Conservation (phyloP, 1,284 basidiomycete genomes). For the Caloboletus firmus region DNA sequence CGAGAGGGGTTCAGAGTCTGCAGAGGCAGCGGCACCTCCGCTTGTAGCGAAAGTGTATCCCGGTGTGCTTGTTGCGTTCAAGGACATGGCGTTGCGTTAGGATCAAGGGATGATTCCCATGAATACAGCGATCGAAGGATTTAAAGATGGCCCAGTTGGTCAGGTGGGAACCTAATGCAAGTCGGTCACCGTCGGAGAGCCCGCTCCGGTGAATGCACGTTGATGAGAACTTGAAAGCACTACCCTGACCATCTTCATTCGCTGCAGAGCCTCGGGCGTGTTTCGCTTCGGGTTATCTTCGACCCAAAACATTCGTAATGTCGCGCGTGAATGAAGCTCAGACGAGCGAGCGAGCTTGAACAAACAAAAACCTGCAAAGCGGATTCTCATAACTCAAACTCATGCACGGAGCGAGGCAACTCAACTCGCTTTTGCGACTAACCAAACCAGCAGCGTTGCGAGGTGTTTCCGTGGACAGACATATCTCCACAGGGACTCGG, state of each 20-base stretch:
- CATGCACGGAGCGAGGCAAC: conserved; percentile 14
- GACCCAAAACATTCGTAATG: too few relatives aligned
- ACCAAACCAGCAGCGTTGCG: background rate
- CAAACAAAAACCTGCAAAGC: conserved; percentile 11
- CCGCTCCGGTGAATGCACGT: conserved; percentile 2
- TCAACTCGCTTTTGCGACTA: conserved; percentile 4
- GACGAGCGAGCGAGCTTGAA: background rate
- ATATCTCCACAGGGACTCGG: conserved; percentile 18
- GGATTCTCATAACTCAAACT: background rate
- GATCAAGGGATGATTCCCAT: conserved; percentile 8
- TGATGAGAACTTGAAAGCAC: conserved; percentile 15
- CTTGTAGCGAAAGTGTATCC: conserved; percentile 26
- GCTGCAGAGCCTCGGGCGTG: background rate
- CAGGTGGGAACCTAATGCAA: conserved; percentile 11
- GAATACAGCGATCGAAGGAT: background rate
- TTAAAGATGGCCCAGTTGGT: conserved; percentile 5
- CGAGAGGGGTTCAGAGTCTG: conserved; percentile 14
- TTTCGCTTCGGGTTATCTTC: background rate
- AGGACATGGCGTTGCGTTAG: conserved; percentile 16
- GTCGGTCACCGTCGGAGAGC: conserved; percentile 1
- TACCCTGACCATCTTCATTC: background rate
- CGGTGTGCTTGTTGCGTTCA: conserved; percentile 22
- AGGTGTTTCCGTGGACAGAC: conserved; percentile 6
- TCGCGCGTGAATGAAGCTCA: too few relatives aligned
- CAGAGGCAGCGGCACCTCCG: background rate